phyloP scores from a whole-genome alignment of 2,329 filamentous ascomycete genomes.

The Ceratocystis diversiconidia region DNA sequence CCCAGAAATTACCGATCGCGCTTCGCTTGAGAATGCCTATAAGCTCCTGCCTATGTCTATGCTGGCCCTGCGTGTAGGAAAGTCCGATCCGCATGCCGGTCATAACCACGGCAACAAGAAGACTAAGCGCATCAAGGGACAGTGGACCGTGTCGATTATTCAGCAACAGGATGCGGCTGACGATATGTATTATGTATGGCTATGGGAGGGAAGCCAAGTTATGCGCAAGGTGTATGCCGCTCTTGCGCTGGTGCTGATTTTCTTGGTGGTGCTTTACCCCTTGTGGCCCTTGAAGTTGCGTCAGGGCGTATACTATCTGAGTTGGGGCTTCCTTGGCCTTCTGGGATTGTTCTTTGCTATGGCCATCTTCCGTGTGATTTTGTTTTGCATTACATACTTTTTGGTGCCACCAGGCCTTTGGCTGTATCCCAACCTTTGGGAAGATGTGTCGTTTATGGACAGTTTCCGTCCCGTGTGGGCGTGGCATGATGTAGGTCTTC shows the following conservation, averaged over 20 bases:
- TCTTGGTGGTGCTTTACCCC: constrained; percentile 85
- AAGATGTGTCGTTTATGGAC: constrained; percentile 96
- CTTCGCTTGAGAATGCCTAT: constrained; percentile 82
- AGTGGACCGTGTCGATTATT: constrained; percentile 92
- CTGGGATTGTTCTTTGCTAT: constrained; percentile 92
- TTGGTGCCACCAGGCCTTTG: constrained; percentile 74
- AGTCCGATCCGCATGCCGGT: constrained; percentile 51
- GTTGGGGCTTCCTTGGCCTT: constrained; percentile 80
- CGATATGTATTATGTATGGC: constrained; percentile 90
- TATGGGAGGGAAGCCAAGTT: constrained; percentile 87
- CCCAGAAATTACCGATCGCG: constrained; percentile 74
- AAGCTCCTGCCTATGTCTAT: constrained; percentile 91
- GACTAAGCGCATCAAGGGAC: constrained; percentile 80
- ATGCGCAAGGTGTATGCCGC: constrained; percentile 85
- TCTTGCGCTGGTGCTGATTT: constrained; percentile 68
- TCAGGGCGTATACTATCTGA: constrained; percentile 92
- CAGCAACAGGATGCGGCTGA: constrained; percentile 83
- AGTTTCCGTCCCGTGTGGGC: constrained; percentile 94
- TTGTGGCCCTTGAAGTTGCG: constrained; percentile 87
- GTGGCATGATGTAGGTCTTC: constrained; percentile 73
- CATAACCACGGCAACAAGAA: constrained; percentile 58
- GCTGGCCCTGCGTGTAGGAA: constrained; percentile 77
- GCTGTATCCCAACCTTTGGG: constrained; percentile 95
- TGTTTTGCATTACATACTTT: constrained; percentile 90
- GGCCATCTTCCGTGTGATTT: constrained; percentile 89